These are phyloP conservation scores for Hansenula sp. DNA, from an alignment of 1,139 yeast genomes.

Conservation along the genomic window DNA sequence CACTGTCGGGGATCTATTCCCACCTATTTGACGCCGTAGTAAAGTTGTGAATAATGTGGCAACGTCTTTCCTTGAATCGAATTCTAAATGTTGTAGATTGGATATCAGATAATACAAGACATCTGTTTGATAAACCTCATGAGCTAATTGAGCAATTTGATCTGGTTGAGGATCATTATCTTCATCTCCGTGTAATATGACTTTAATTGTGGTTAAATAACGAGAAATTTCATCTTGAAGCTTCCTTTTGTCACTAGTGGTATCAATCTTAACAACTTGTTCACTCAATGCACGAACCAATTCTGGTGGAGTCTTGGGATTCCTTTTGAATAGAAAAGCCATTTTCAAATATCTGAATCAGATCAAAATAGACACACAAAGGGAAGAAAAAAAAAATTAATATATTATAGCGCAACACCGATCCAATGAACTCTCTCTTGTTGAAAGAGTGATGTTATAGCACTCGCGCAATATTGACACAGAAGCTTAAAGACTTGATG, in stretches of 20 bases:
- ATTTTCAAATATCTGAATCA: constrained; percentile 33
- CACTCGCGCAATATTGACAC: too few species aligned
- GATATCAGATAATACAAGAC: constrained; percentile 56
- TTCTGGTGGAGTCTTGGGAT: constrained; percentile 90
- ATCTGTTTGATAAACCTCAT: constrained; percentile 73
- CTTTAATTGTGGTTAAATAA: constrained; percentile 61
- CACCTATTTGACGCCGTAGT: constrained; percentile 67
- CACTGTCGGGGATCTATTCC: constrained; percentile 78
- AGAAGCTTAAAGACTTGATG: too few species aligned
- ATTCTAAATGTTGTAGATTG: constrained; percentile 64
- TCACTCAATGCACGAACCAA: constrained; percentile 74
- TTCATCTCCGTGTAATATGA: constrained; percentile 70
- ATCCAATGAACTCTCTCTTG: too few species aligned
- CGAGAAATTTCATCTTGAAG: constrained; percentile 77
- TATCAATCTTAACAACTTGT: constrained; percentile 54
- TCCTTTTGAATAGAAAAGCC: constrained; percentile 89
- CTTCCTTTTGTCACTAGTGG: constrained; percentile 48
- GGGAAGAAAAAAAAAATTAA: too few species aligned
- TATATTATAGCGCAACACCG: too few species aligned
- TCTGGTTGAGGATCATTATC: constrained; percentile 72
- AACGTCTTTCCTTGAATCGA: constrained; percentile 87
- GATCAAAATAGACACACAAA: too few species aligned
- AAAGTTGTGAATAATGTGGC: constrained; percentile 69
- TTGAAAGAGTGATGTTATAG: too few species aligned
- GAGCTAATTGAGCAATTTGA: constrained; percentile 66